phyloP scores from a whole-genome alignment of 2,329 filamentous ascomycete species.

The Alternaria gansuensis region DNA sequence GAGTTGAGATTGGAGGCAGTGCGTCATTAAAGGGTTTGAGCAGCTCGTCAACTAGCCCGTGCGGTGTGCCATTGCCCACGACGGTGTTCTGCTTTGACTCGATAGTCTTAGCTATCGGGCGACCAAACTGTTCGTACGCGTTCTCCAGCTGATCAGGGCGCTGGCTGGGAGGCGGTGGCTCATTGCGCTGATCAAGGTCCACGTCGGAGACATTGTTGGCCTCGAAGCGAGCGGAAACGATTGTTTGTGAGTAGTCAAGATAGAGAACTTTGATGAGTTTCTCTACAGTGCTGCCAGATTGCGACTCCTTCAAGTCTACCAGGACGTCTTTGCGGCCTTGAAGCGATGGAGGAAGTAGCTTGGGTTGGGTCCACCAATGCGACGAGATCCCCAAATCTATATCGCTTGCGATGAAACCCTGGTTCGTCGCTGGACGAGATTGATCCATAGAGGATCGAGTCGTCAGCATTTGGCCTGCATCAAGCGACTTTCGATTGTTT shows the following conservation, averaged over 20 bases:
- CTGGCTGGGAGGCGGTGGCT: constrained; percentile 79
- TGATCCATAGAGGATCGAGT: constrained; percentile 76
- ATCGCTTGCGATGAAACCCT: constrained; percentile 86
- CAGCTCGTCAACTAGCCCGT: constrained; percentile 79
- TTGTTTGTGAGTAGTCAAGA: constrained; percentile 94
- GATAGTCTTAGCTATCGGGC: constrained; percentile 76
- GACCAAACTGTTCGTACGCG: constrained; percentile 82
- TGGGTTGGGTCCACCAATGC: constrained; percentile 87
- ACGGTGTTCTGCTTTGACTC: constrained; percentile 77
- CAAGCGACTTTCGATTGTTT: constrained; percentile 67
- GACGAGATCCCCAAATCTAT: constrained; percentile 78
- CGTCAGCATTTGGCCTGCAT: constrained; percentile 65
- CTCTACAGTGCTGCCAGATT: constrained; percentile 75
- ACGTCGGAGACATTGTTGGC: constrained; percentile 75
- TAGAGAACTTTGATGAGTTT: constrained; percentile 89
- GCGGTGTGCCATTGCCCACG: constrained; percentile 84
- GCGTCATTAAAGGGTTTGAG: constrained; percentile 77
- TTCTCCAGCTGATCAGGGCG: constrained; percentile 94
- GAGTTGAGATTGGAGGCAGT: constrained; percentile 83
- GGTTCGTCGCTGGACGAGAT: constrained; percentile 72
- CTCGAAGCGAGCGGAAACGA: constrained; percentile 83
- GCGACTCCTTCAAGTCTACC: constrained; percentile 81
- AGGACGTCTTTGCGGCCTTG: constrained; percentile 85
- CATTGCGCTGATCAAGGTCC: constrained; percentile 83
- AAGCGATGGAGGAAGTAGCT: constrained; percentile 80